These are phyloP conservation scores for Solanum hybrid DNA, from an alignment of 305 asterid species.

Conservation along the genomic window DNA sequence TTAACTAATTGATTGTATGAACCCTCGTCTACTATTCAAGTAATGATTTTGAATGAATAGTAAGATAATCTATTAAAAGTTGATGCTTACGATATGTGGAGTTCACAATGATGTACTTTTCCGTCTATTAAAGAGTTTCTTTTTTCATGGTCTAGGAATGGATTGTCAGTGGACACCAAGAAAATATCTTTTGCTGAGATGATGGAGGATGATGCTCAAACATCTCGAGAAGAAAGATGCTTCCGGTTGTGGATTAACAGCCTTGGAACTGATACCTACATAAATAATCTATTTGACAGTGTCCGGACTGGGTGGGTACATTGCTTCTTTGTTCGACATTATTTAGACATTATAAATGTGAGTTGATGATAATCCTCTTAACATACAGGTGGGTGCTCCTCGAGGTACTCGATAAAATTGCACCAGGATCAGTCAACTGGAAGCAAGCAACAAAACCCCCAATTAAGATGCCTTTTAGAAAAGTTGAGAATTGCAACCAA, in stretches of 20 bases:
- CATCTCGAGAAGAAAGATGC: slow-evolving; percentile 92
- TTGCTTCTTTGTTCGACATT: slow-evolving; percentile 10
- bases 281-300: slow-evolving; percentile 81
- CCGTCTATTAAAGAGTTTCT: not conserved
- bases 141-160: slow-evolving; percentile 53
- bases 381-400: slow-evolving; percentile 67
- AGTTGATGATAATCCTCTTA: not conserved
- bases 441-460: slow-evolving; percentile 89
- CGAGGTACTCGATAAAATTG: slow-evolving; percentile 72
- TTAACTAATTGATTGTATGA: not conserved
- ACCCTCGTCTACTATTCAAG: not conserved
- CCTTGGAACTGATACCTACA: slow-evolving; percentile 70
- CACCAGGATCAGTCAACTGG: slow-evolving; percentile 81
- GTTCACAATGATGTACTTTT: not conserved
- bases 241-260: slow-evolving; percentile 94
- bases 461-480: slow-evolving; percentile 84
- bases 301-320: slow-evolving; percentile 62
- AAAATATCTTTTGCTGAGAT: slow-evolving; percentile 68
- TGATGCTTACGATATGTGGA: not conserved
- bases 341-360: not conserved
- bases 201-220: slow-evolving; percentile 89
- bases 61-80: not conserved
- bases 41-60: not conserved
- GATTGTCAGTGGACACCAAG: slow-evolving; percentile 48
- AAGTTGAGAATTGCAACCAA: slow-evolving; percentile 95